Evolutionary conservation across 495 filamentous ascomycete genomes (phyloP).

Genomic region (Halenospora varia): DNA sequence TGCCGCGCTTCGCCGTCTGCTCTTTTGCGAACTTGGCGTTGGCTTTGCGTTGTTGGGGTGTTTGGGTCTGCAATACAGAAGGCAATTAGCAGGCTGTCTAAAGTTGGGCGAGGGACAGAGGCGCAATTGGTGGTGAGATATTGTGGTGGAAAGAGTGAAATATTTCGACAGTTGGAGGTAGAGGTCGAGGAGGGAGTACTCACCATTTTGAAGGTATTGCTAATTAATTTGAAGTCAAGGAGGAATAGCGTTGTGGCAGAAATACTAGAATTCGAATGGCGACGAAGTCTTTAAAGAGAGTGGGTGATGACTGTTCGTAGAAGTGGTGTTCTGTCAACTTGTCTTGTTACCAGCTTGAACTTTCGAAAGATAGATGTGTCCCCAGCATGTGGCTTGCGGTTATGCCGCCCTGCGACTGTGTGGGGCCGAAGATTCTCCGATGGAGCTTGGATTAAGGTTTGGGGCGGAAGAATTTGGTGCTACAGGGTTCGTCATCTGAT

Average conservation of each 20-base stretch:
- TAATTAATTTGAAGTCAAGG: too few relatives aligned
- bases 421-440: conserved; percentile 5
- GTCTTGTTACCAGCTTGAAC: too few relatives aligned
- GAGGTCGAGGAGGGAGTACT: not conserved
- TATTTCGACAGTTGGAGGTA: too few relatives aligned
- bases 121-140: conserved; percentile 3
- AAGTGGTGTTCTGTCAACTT: too few relatives aligned
- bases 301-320: too few relatives aligned
- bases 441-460: too few relatives aligned
- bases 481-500: too few relatives aligned
- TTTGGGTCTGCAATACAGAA: conserved; percentile 69
- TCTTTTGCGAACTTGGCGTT: conserved; percentile 81
- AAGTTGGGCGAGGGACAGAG: not conserved
- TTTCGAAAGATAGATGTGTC: too few relatives aligned
- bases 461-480: not conserved
- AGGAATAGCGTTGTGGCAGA: not conserved
- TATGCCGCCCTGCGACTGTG: not conserved
- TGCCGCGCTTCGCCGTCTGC: conserved; percentile 78
- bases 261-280: not conserved
- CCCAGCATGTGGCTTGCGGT: not conserved
- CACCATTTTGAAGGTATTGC: conserved; percentile 10
- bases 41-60: conserved; percentile 83
- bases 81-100: not conserved
- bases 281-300: too few relatives aligned
- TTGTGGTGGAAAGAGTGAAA: not conserved